Base-by-base conservation (phyloP, 202 grass and related monocot species). In the Zizania palustris region DNA sequence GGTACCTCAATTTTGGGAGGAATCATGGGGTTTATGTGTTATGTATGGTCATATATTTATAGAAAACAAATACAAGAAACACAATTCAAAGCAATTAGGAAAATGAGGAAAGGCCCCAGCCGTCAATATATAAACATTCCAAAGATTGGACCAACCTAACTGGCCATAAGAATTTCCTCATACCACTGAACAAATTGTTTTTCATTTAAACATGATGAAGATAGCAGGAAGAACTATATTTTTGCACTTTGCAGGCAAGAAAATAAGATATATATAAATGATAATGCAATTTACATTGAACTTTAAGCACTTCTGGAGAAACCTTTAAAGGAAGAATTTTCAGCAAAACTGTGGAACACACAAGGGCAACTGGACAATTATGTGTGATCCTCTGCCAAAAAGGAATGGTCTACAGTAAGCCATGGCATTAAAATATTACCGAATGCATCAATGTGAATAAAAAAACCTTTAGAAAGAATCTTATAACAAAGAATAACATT, bases 91-190 rank as follows among this genome's bases (percentile, higher is more conserved):
- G 33, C 33, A 40, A 21, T 4, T 35, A 59, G 1, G 21, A 67
- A 68, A 73, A 84, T 59, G 40, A 12, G 60, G 16, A 51, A 36
- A 85, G 20, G 13, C 50, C 66, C 20, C 67, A 79, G 16, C 60
- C 49, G 4, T 38, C 53, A 33, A 45, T 44, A 45, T 77, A 54
- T 65, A 70, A 77, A 77, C 73, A 59, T 65, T 60, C 43, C 16
- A 67, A 35, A 45, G 60, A 73, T 65, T 73, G 61, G 71, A 67
- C 43, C 51, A 79, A 36, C 83, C 50, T 50, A 85, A 60, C 51
- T 46, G 15, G 22, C 9, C 11, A 69, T 0, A 38, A 11, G 15
- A 69, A 79, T 34, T 16, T 78, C 5, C 2, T 67, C 76, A 60
- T 14, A 20, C 38, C 40, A 38, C 40, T 5, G 19, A 79, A 69